phyloP scores from a whole-genome alignment of 2,329 filamentous ascomycete genomes.

The Fusarium oxysporum region DNA sequence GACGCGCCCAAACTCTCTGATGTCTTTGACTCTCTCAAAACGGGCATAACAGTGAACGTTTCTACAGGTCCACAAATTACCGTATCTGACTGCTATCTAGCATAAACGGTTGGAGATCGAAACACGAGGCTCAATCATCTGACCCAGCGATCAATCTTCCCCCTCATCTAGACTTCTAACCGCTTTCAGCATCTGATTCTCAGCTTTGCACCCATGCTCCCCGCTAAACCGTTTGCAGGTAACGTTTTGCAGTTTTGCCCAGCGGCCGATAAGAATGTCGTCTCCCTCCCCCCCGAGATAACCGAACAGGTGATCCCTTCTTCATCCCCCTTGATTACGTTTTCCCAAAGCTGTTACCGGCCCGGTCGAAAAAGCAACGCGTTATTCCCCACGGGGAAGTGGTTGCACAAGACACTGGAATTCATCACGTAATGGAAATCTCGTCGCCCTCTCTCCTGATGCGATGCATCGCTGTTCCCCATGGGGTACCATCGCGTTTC shows the following conservation, averaged over 20 bases:
- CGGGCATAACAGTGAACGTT: conserved; percentile 23
- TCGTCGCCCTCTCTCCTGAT: background rate
- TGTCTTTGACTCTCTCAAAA: conserved; percentile 7
- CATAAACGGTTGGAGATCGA: background rate
- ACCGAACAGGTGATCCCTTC: conserved; percentile 24
- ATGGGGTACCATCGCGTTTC: conserved; percentile 29
- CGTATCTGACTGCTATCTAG: conserved; percentile 9
- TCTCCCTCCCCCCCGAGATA: conserved; percentile 27
- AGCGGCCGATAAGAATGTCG: conserved; percentile 30
- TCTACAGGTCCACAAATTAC: conserved; percentile 21
- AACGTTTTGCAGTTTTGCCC: conserved; percentile 36
- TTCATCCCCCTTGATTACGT: background rate
- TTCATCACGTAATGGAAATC: conserved; percentile 40
- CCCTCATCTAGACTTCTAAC: background rate
- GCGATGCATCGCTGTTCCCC: conserved; percentile 23
- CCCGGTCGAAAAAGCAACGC: conserved; percentile 17
- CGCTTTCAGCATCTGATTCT: conserved; percentile 37
- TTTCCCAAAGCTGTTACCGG: conserved; percentile 5
- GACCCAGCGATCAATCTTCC: conserved; percentile 7
- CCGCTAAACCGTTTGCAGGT: conserved; percentile 32
- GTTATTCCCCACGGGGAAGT: conserved; percentile 31
- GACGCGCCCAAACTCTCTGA: background rate
- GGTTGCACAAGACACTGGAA: background rate
- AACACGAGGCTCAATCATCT: conserved; percentile 9
- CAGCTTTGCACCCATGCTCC: conserved; percentile 23